Percentiles rank a stretch among this genome's conserved stretches.
These are phyloP conservation scores for Solanum tarijense DNA, from an alignment of 257 asterid genomes.

Conservation along the genomic window DNA sequence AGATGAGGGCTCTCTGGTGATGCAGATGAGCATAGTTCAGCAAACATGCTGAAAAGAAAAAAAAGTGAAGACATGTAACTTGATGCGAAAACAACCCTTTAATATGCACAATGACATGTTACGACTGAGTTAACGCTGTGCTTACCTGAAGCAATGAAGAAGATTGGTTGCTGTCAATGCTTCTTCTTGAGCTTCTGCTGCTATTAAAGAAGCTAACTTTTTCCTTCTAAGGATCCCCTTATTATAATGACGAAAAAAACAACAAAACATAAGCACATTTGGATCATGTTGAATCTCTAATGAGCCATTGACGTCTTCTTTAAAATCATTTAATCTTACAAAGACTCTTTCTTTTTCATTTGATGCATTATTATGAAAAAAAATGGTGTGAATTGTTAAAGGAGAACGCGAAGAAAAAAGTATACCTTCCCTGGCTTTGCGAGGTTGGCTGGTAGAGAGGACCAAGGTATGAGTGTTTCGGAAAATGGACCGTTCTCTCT, in stretches of 20 bases:
- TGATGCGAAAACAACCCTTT: not conserved
- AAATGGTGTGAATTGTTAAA: not conserved
- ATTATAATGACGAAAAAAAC: not conserved
- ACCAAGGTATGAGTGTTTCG: constrained; percentile 49
- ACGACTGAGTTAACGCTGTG: not conserved
- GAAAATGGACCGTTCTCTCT: constrained; percentile 27
- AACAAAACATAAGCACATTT: not conserved
- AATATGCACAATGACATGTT: not conserved
- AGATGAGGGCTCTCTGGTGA: constrained; percentile 67
- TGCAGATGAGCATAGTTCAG: constrained; percentile 59
- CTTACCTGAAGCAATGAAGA: constrained; percentile 65
- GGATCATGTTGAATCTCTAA: not conserved
- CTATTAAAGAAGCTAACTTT: constrained; percentile 57
- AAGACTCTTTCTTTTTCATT: not conserved
- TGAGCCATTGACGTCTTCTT: not conserved
- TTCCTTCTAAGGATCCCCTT: constrained; percentile 68
- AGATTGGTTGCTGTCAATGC: constrained; percentile 65
- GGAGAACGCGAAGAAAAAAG: not conserved
- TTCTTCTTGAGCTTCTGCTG: constrained; percentile 79
- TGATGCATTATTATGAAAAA: not conserved
- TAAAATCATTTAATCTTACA: not conserved
- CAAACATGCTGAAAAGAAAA: constrained; percentile 47
- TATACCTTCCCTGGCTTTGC: constrained; percentile 64
- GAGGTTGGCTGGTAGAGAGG: constrained; percentile 57
- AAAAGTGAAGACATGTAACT: not conserved